Base-by-base conservation (phyloP, 768 basidiomycete species). In the Harrya chromipes region DNA sequence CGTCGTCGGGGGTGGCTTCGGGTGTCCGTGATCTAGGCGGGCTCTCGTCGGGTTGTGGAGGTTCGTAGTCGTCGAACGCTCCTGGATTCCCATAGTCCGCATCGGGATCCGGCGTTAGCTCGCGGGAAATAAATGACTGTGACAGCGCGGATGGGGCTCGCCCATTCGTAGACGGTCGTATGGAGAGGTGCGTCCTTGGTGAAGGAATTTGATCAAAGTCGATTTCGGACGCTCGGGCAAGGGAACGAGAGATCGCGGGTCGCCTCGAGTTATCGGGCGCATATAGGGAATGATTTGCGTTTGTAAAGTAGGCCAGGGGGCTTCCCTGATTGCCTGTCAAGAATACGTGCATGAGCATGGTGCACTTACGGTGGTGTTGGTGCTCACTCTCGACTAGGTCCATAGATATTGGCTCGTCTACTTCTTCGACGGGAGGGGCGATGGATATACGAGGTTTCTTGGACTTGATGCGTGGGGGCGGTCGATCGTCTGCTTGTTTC, bases 321-420 rank as follows among this genome's bases (percentile, higher is more conserved):
- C 62, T 67, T 14, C 60, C 64, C 27, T 57, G 63, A 42, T 63
- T 65, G 56, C 67, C 63, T 63, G 44, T 34, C 33, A 37, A 33
- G 36, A 54, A 24, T 9, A 10, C 9, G 23, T 11, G 40, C 31
- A 40, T 57, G 57, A 52, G 49, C 27, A 10, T 13, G 27, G 46
- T 43, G 41, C 39, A 16, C 26, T 21, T 8, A 17, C 33, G 39
- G 20, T 23, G 36, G 38, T 26, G 46, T 19, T 10, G 46, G 5
- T 16, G 73, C 81, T 65, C 64, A 87, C 87, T 85, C 54, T 87
- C 83, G 26, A 78, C 82, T 34, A 90, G 51, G 45, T 87, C 85
- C 89, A 91, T 90, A 11, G 82, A 83, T 76, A 83, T 81, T 87
- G 8, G 85, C 87, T 80, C 79, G 29, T 69, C 66, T 39, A 75